These are phyloP conservation scores for Cyclotella choctawhatcheeana DNA, from an alignment of 108 stramenopile species.

Conservation along the genomic window DNA sequence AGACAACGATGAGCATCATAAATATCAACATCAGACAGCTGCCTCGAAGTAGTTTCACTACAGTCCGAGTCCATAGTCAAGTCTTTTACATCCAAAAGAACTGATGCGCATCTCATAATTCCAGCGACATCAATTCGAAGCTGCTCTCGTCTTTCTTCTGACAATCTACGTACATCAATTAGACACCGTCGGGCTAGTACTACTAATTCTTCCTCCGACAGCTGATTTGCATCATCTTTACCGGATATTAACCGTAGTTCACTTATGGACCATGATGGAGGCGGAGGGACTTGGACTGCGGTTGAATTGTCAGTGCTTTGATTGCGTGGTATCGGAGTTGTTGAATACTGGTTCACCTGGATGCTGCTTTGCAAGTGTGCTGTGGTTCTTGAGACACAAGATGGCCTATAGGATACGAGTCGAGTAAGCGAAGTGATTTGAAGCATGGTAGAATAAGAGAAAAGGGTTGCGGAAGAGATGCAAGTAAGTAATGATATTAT, in stretches of 20 bases:
- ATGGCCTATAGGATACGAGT: too few relatives aligned
- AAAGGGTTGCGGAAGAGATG: too few relatives aligned
- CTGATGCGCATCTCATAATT: conserved; percentile 56
- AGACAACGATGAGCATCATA: conserved; percentile 56
- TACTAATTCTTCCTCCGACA: conserved; percentile 48
- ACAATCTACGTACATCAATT: conserved; percentile 47
- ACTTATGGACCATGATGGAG: conserved; percentile 24
- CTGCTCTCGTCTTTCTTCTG: conserved; percentile 35
- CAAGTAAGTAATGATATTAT: too few relatives aligned
- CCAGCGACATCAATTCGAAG: conserved; percentile 41
- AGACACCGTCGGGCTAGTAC: conserved; percentile 50
- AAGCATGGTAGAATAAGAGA: too few relatives aligned
- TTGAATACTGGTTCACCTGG: not conserved
- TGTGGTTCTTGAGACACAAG: too few relatives aligned
- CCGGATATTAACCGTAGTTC: conserved; percentile 16
- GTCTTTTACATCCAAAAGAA: conserved; percentile 41
- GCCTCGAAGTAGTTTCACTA: not conserved
- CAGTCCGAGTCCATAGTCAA: not conserved
- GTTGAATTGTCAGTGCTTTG: not conserved
- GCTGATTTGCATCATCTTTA: not conserved
- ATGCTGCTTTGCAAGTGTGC: too few relatives aligned
- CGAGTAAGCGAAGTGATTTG: too few relatives aligned
- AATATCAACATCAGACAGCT: conserved; percentile 39
- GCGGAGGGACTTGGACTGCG: conserved; percentile 13
- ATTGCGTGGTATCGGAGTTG: not conserved